Conservation (phyloP, 2,329 filamentous ascomycete genomes). For the Atkinsonella texensis region DNA sequence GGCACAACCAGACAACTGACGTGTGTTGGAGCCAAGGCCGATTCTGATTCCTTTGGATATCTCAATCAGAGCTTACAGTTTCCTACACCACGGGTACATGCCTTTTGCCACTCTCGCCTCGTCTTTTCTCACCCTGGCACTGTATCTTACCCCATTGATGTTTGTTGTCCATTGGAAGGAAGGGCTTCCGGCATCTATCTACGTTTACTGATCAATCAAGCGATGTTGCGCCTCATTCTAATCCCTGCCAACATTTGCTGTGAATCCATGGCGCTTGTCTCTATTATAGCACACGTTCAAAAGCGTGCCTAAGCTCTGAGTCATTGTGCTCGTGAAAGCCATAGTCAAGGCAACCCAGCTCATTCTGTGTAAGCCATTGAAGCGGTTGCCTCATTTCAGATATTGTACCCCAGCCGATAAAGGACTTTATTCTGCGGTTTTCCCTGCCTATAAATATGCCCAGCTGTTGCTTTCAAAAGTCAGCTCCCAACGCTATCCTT, state of each 20-base stretch:
- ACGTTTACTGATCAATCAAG: background rate
- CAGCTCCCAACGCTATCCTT: background rate
- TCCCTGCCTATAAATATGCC: background rate
- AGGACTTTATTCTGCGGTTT: background rate
- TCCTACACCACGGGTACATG: background rate
- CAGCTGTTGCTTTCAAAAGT: background rate
- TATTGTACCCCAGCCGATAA: background rate
- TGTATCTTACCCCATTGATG: background rate
- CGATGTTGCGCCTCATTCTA: background rate
- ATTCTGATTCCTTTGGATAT: background rate
- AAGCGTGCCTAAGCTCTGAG: constrained; percentile 2
- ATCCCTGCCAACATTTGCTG: background rate
- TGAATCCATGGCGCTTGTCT: background rate
- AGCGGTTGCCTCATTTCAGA: background rate
- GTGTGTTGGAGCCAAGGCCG: too few relatives aligned
- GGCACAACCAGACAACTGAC: too few relatives aligned
- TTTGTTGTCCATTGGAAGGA: background rate
- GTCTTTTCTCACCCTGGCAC: background rate
- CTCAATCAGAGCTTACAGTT: background rate
- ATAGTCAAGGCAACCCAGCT: background rate
- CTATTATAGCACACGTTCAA: background rate
- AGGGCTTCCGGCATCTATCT: background rate
- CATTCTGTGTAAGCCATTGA: background rate
- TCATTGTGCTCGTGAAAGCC: constrained; percentile 1
- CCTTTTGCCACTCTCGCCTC: background rate